phyloP scores from a whole-genome alignment of 768 basidiomycete genomes.

The Pulveroboletus frians region DNA sequence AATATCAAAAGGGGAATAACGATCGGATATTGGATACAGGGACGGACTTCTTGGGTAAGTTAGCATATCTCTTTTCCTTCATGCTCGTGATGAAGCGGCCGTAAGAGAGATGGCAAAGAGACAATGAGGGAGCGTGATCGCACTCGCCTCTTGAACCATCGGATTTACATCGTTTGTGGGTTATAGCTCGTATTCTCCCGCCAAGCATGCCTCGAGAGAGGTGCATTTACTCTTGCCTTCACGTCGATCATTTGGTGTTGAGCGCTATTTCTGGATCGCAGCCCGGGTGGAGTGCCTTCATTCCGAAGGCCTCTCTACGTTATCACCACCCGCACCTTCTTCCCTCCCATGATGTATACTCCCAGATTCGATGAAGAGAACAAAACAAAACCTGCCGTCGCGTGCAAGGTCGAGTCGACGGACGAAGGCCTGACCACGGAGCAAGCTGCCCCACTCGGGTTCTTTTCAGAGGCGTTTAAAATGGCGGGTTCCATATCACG shows the following conservation, averaged over 20 bases:
- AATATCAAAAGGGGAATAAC: constrained; percentile 45
- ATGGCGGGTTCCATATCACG: constrained; percentile 69
- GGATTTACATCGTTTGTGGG: constrained; percentile 75
- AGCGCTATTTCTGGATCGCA: constrained; percentile 25
- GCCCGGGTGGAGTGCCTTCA: constrained; percentile 81
- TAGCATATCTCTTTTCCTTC: background rate
- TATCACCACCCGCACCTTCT: constrained; percentile 74
- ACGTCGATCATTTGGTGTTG: constrained; percentile 4
- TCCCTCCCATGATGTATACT: constrained; percentile 75
- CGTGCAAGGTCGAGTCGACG: constrained; percentile 67
- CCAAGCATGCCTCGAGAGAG: constrained; percentile 77
- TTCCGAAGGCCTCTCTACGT: constrained; percentile 75
- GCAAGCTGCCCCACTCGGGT: constrained; percentile 51
- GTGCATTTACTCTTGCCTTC: constrained; percentile 21
- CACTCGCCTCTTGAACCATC: constrained; percentile 73
- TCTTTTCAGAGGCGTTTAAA: constrained; percentile 65
- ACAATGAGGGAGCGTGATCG: constrained; percentile 59
- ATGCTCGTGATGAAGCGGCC: constrained; percentile 46
- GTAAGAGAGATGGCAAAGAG: constrained; percentile 58
- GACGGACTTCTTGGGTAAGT: constrained; percentile 47
- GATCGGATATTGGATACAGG: constrained; percentile 32
- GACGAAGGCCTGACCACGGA: constrained; percentile 65
- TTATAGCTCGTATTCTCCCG: constrained; percentile 75
- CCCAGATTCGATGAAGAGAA: constrained; percentile 77
- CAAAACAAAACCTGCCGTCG: constrained; percentile 69